Base-by-base conservation (phyloP, 192 early-diverging fungal genomes). In the Coemansia brasiliensis region DNA sequence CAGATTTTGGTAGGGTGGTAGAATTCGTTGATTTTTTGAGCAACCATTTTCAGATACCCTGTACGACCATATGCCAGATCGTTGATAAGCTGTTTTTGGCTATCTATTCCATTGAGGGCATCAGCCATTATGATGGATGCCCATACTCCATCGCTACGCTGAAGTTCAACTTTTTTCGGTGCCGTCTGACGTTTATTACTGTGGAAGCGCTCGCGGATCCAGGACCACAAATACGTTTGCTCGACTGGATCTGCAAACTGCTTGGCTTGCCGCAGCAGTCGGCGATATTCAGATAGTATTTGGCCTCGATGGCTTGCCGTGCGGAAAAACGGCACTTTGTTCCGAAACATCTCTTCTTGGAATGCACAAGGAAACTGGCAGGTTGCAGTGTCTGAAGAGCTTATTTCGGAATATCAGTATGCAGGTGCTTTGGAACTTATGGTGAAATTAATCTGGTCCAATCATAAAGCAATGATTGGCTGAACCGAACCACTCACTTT, bases 151-250 rank as follows among this genome's bases (percentile, higher is more conserved):
- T 81, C 72, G 59, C 50, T 55, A 17, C 72, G 53, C 22, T 65
- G 61, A 5, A 27, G 24, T 6, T 63, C 41, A 8, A 61, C 65
- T 10, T 55, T 42, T 7, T 11, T 48, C 10, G 67, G 68, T 20
- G 79, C 67, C 6, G 65, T 67, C 55, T 71, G 59, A 15, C 57
- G 56, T 41, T 66, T 72, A 59, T 71, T 67, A 55, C 57, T 46
- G 54, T 71, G 79, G 51, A 74, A 81, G 16, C 79, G 68, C 38
- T 81, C 79, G 15, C 79, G 68, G 29, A 74, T 61, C 79, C 79
- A 81, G 15, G 68, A 71, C 50, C 58, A 56, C 59, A 81, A 55
- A 37, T 81, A 81, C 26, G 50, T 60, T 6, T 57, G 56, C 42
- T 81, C 67, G 0, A 81, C 65, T 1, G 72, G 64, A 35, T 81